These are phyloP conservation scores for Pleurotus cornucopiae DNA, from an alignment of 768 basidiomycete species.

Conservation along the genomic window DNA sequence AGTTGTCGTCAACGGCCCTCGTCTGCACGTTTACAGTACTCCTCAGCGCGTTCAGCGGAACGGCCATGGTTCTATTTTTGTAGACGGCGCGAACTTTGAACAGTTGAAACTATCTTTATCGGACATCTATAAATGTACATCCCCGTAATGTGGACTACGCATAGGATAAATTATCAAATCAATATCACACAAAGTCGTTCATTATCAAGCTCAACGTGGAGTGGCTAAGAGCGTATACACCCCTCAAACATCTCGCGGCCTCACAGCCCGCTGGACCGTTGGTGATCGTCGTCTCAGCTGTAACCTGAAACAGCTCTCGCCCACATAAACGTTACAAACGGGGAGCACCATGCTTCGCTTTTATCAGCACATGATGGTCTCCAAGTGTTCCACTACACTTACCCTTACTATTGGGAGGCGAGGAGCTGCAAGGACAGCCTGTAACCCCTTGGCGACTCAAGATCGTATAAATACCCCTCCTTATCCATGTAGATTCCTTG, in stretches of 20 bases:
- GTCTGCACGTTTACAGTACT: conserved; percentile 32
- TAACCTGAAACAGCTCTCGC: neutral
- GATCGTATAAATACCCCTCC: conserved; percentile 1
- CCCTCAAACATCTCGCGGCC: too few relatives aligned
- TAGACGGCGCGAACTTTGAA: neutral
- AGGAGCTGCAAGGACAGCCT: neutral
- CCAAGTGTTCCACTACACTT: neutral
- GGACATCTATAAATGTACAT: neutral
- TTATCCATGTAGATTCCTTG: conserved; percentile 2
- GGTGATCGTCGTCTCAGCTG: neutral
- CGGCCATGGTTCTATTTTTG: conserved; percentile 28
- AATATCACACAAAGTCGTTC: neutral
- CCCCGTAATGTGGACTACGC: neutral
- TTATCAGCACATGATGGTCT: conserved; percentile 7
- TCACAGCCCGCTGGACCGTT: too few relatives aligned
- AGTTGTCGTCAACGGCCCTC: conserved; percentile 24
- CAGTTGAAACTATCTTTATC: neutral
- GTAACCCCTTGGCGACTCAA: neutral
- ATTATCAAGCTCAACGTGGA: neutral
- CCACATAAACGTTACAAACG: neutral
- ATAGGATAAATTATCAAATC: neutral
- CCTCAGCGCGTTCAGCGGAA: conserved; percentile 35
- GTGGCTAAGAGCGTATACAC: too few relatives aligned
- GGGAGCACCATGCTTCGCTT: neutral
- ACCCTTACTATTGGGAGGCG: neutral